These are phyloP conservation scores for Rehmannia glutinosa DNA, from an alignment of 257 asterid species.

Conservation along the genomic window DNA sequence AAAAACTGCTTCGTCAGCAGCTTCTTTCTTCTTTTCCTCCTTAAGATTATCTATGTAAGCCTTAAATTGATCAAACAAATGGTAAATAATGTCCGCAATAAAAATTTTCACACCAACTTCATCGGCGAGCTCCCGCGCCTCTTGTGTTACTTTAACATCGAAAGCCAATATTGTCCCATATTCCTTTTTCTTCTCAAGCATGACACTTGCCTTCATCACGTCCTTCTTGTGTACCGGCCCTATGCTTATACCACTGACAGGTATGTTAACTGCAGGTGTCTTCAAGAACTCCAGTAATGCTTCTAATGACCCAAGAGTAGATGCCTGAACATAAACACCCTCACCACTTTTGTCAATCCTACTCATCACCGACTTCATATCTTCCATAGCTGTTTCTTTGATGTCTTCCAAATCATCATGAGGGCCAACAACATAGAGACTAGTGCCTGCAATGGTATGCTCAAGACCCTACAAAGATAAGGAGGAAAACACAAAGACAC, in stretches of 20 bases:
- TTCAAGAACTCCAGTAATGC: slow-evolving; percentile 93
- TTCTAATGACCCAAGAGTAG: slow-evolving; percentile 96
- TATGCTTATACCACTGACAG: slow-evolving; percentile 95
- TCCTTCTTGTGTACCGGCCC: slow-evolving; percentile 96
- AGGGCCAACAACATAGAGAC: slow-evolving; percentile 86
- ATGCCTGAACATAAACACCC: slow-evolving; percentile 96
- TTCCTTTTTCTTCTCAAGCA: slow-evolving; percentile 98
- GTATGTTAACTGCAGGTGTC: slow-evolving; percentile 85
- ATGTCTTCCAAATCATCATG: slow-evolving; percentile 74
- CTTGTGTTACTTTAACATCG: slow-evolving; percentile 88
- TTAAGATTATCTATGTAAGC: slow-evolving; percentile 85
- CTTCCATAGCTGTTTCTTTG: slow-evolving; percentile 88
- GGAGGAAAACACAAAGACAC: slow-evolving; percentile 2
- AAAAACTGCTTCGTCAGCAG: slow-evolving; percentile 90
- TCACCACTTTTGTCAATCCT: slow-evolving; percentile 91
- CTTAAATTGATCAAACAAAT: slow-evolving; percentile 90
- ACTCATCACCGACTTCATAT: slow-evolving; percentile 91
- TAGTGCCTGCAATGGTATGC: slow-evolving; percentile 97
- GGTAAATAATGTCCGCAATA: slow-evolving; percentile 86
- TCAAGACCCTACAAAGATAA: slow-evolving; percentile 71
- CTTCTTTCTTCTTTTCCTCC: slow-evolving; percentile 94
- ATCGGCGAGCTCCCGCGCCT: slow-evolving; percentile 90
- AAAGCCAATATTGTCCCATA: slow-evolving; percentile 90
- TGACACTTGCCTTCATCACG: slow-evolving; percentile 95
- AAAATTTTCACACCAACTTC: slow-evolving; percentile 85